phyloP scores from a whole-genome alignment of 495 filamentous ascomycete genomes.

The Physcia stellaris region DNA sequence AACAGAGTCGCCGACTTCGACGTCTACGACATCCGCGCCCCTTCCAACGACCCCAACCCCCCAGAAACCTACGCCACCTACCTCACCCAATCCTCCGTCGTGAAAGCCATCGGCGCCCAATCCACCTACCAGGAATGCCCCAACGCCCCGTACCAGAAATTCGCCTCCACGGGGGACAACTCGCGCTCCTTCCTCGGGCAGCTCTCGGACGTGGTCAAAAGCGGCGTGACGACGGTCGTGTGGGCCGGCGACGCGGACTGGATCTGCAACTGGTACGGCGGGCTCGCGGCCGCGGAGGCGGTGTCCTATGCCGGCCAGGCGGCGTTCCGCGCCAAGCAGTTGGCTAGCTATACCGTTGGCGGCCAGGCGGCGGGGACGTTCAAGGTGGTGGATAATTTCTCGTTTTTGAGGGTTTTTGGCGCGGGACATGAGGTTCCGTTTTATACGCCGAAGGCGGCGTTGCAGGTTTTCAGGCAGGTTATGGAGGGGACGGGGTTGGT shows the following conservation, averaged over 20 bases:
- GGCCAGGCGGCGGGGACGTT: conserved; percentile 32
- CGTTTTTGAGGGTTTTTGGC: conserved; percentile 35
- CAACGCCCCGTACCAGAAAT: conserved; percentile 25
- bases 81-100: conserved; percentile 23
- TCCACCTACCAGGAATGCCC: conserved; percentile 33
- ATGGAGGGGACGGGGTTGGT: conserved; percentile 24
- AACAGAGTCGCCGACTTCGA: conserved; percentile 24
- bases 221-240: conserved; percentile 33
- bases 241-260: conserved; percentile 46
- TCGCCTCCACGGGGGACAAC: conserved; percentile 32
- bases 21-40: conserved; percentile 37
- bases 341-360: conserved; percentile 34
- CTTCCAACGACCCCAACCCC: conserved; percentile 31
- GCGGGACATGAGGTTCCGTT: conserved; percentile 40
- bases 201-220: conserved; percentile 33
- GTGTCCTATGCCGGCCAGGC: conserved; percentile 24
- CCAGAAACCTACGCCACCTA: conserved; percentile 34
- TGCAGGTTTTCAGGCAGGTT: conserved; percentile 40
- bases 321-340: conserved; percentile 23
- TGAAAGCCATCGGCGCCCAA: conserved; percentile 37
- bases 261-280: conserved; percentile 43
- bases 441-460: conserved; percentile 32
- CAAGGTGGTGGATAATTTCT: conserved; percentile 37
- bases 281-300: conserved; percentile 27
- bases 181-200: conserved; percentile 31